A percentile compares a stretch with the other conserved stretches of the same genome.
phyloP scores from a whole-genome alignment of 176 grass and related monocot species.

The Ensete glaucum region DNA sequence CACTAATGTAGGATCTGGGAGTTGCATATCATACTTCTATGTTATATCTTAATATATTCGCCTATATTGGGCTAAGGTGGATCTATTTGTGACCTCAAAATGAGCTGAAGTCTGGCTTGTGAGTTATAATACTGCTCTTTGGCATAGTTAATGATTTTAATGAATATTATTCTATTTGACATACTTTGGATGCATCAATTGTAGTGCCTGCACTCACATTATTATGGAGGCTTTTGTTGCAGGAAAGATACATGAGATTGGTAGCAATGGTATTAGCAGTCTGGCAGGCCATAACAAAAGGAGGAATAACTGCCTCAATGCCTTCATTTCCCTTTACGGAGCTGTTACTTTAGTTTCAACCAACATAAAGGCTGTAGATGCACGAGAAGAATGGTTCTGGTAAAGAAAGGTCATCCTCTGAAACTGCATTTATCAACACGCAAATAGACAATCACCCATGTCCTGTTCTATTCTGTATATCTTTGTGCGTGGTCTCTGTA shows the following conservation, averaged over 20 bases:
- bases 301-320: constrained; percentile 15
- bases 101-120: no score
- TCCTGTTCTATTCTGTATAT: not conserved
- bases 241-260: constrained; percentile 18
- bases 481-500: not conserved
- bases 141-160: not conserved
- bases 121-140: no score
- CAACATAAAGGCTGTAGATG: constrained; percentile 15
- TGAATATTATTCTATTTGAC: not conserved
- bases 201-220: not conserved
- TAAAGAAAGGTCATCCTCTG: not conserved
- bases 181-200: not conserved
- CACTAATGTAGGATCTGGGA: no score
- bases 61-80: no score
- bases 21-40: no score
- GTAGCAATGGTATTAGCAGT: constrained; percentile 12
- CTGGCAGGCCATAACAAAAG: constrained; percentile 1
- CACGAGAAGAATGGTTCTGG: constrained; percentile 12
- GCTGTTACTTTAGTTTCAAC: constrained; percentile 1
- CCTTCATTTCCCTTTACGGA: constrained; percentile 16
- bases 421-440: not conserved
- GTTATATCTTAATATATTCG: no score
- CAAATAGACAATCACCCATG: not conserved
- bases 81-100: no score
- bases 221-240: not conserved